Conservation (phyloP, 176 grass and related monocot genomes). For the Hsuehochloa calcarea region DNA sequence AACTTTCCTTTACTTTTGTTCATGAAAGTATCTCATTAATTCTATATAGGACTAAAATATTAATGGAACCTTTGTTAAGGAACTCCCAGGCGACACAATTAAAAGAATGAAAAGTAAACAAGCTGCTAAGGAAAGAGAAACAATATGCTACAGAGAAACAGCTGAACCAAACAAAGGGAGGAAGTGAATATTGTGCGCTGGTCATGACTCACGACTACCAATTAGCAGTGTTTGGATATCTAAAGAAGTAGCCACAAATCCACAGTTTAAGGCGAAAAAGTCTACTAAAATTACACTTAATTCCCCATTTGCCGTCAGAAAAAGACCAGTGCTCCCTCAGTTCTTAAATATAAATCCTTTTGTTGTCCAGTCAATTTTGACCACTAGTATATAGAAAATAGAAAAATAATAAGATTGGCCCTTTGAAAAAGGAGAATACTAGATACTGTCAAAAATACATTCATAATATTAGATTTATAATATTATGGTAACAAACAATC, state of each 20-base stretch:
- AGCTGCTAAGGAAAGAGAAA: not conserved
- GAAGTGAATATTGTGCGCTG: not conserved
- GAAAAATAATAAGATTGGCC: not conserved
- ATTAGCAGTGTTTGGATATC: not conserved
- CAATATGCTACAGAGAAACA: not conserved
- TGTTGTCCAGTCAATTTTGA: not conserved
- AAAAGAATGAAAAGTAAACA: not conserved
- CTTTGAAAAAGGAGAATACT: not conserved
- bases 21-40: slow-evolving; percentile 7
- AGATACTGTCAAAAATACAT: not conserved
- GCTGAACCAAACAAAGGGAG: not conserved
- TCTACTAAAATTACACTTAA: not conserved
- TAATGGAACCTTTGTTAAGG: not conserved
- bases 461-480: not conserved
- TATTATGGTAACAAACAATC: not conserved
- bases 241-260: not conserved
- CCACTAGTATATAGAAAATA: not conserved
- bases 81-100: not conserved
- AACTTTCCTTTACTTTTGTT: not conserved
- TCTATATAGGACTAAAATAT: not conserved
- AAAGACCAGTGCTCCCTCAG: not conserved
- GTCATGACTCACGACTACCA: not conserved
- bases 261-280: not conserved
- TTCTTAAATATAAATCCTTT: not conserved
- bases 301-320: not conserved